A percentile compares a stretch with the other conserved stretches of the same genome.
Conservation (phyloP, 495 filamentous ascomycete species). For the Tuber calosporum region DNA sequence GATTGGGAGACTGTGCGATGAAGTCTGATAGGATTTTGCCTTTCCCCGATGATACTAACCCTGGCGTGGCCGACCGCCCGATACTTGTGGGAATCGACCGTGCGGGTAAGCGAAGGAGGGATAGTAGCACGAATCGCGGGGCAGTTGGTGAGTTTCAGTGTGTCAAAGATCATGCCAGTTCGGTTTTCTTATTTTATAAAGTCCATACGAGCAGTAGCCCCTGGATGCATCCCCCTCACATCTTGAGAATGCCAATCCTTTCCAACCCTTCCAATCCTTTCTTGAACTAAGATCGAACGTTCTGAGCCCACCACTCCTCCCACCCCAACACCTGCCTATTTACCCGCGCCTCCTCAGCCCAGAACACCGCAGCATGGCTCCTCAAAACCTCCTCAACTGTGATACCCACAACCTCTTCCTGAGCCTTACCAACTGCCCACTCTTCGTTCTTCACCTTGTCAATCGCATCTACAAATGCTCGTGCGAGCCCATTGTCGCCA, state of each 20-base stretch:
- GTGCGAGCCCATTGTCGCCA: constrained; percentile 74
- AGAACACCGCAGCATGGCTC: constrained; percentile 91
- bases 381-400: constrained; percentile 74
- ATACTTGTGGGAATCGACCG: background rate
- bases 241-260: background rate
- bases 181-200: background rate
- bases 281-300: constrained; percentile 1
- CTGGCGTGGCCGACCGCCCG: background rate
- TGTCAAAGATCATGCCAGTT: background rate
- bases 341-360: constrained; percentile 76
- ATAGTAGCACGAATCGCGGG: background rate
- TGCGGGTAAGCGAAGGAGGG: background rate
- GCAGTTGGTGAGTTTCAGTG: background rate
- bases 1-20: background rate
- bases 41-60: background rate
- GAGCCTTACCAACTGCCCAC: constrained; percentile 62
- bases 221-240: background rate
- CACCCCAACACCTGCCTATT: constrained; percentile 65
- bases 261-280: background rate
- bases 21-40: background rate
- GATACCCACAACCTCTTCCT: constrained; percentile 68
- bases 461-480: constrained; percentile 73
- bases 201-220: background rate
- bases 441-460: constrained; percentile 66
- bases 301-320: constrained; percentile 65